A percentile compares a stretch with the other conserved stretches of the same genome.
Evolutionary conservation across 2,329 filamentous ascomycete genomes (phyloP).

Genomic region (Hymenotorrendiella dingleyae): DNA sequence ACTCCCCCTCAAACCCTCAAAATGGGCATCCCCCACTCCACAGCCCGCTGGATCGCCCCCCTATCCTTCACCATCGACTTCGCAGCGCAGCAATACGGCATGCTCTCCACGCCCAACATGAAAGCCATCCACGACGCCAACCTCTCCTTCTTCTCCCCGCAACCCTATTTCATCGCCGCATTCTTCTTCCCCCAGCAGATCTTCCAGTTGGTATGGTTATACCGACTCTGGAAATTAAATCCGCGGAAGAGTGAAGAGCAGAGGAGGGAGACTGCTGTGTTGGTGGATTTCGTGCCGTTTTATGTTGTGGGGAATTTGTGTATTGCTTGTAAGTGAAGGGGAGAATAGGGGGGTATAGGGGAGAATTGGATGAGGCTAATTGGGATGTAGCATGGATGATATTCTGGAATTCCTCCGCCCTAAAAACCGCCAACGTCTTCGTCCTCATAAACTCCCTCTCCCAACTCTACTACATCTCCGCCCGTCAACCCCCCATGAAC

Average conservation of each 20-base stretch:
- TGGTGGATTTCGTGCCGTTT: conserved; percentile 48
- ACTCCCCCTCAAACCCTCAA: too few species aligned
- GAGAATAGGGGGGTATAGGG: neutral
- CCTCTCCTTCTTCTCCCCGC: conserved; percentile 52
- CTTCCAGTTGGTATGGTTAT: conserved; percentile 52
- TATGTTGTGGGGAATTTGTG: conserved; percentile 52
- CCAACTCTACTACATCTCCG: conserved; percentile 49
- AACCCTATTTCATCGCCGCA: conserved; percentile 51
- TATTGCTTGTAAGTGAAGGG: conserved; percentile 43
- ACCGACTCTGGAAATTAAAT: conserved; percentile 45
- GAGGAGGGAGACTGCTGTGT: conserved; percentile 39
- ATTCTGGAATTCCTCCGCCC: conserved; percentile 50
- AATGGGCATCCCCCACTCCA: conserved; percentile 49
- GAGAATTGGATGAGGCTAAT: too few species aligned
- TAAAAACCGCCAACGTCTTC: conserved; percentile 48
- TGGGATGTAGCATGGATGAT: conserved; percentile 51
- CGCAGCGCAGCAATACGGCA: conserved; percentile 52
- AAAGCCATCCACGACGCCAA: conserved; percentile 52
- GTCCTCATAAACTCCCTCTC: conserved; percentile 49
- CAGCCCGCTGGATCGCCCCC: conserved; percentile 48
- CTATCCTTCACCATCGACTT: conserved; percentile 51
- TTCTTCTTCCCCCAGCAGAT: conserved; percentile 59
- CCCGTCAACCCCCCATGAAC: conserved; percentile 43
- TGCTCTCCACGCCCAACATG: conserved; percentile 52
- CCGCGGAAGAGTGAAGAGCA: conserved; percentile 33